Evolutionary conservation across 441 rosid species (phyloP), one percentile per base, ranked within the genome.

Genomic region (Biscutella laevigata): DNA sequence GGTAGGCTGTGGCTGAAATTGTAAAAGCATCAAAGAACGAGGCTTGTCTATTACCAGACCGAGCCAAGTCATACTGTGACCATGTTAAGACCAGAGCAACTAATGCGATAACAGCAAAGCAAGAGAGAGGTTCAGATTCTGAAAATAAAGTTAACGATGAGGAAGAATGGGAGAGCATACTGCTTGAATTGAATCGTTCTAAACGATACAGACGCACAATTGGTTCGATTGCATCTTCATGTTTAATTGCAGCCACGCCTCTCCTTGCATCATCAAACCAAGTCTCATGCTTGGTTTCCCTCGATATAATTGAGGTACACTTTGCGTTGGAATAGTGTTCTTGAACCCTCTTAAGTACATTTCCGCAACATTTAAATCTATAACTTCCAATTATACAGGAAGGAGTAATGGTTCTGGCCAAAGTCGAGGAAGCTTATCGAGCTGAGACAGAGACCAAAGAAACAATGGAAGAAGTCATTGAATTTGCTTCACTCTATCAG

Each of bases 1-100:
- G 65, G 49, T 64, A 92, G 99, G 96, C 89, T 51, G 82, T 92
- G 21, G 77, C 66, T 52, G 94, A 88, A 75, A 81, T 92, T 64
- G 74, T 65, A 20, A 88, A 81, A 74, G 82, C 94, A 53, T 74
- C 77, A 17, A 88, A 74, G 73, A 73, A 35, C 10, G 94, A 88
- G 74, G 89, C 95, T 59, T 64, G 57, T 62, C 57, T 71, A 24
- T 71, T 92, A 66, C 88, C 82, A 8, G 46, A 52, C 16, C 59
- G 48, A 66, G 88, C 92, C 46, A 68, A 80, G 62, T 79, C 76
- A 44, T 54, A 65, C 56, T 61, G 67, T 45, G 59, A 44, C 46
- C 68, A 43, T 52, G 75, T 86, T 13, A 76, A 70, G 75, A 68
- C 77, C 68, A 70, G 59, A 71, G 67, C 75, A 53, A 44, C 74